These are phyloP conservation scores for Fusarium proliferatum DNA, from an alignment of 2,329 filamentous ascomycete genomes.

Conservation along the genomic window DNA sequence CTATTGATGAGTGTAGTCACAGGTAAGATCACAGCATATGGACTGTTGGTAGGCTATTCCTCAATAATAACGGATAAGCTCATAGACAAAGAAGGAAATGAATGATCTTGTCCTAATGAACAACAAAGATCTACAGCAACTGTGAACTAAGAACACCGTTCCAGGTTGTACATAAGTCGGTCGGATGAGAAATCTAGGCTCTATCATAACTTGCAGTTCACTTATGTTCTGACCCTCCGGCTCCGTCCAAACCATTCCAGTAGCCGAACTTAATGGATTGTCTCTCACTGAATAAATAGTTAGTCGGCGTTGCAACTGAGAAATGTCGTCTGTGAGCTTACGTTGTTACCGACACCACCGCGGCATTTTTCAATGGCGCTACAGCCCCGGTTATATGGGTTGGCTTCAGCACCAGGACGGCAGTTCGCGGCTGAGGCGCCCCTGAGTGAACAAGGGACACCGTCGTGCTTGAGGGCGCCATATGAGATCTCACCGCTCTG, in stretches of 20 bases:
- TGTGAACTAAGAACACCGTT: neutral
- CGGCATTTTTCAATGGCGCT: neutral
- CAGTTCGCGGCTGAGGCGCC: neutral
- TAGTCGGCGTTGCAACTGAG: fast-evolving
- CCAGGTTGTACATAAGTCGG: fast-evolving
- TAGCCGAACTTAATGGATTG: too few relatives aligned
- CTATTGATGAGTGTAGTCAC: neutral
- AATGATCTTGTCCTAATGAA: fast-evolving
- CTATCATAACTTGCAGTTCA: neutral
- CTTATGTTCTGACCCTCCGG: fast-evolving
- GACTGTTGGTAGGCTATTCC: fast-evolving
- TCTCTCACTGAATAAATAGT: neutral
- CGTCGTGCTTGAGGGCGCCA: neutral
- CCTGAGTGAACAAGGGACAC: neutral
- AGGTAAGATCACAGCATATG: fast-evolving
- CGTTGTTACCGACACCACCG: neutral
- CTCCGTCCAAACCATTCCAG: neutral
- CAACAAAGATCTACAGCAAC: fast-evolving
- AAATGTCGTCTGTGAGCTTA: neutral
- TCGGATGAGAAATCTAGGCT: neutral
- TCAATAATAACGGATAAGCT: neutral
- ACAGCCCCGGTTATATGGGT: neutral
- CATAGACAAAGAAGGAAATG: fast-evolving
- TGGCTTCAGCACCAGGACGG: neutral
- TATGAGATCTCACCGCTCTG: neutral